Percentiles rank a stretch among this genome's conserved stretches.
phyloP scores from a whole-genome alignment of 164 flowering plant genomes.

The Magnolia changhungtana region DNA sequence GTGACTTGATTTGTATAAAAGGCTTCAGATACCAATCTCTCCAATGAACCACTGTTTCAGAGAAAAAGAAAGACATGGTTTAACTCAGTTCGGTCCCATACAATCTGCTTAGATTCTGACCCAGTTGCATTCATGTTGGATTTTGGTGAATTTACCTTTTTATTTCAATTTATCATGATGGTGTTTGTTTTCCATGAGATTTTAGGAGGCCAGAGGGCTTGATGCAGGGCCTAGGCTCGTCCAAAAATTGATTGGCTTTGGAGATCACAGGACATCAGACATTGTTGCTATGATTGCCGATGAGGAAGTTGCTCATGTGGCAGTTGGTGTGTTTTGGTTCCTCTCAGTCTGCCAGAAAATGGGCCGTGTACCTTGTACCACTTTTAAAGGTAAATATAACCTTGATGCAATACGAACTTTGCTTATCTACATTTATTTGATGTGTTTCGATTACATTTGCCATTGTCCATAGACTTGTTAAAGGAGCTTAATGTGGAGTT shows the following conservation, averaged over 20 bases:
- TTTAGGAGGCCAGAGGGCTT: constrained; percentile 96
- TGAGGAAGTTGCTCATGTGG: constrained; percentile 97
- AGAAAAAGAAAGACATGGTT: background rate
- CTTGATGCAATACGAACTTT: background rate
- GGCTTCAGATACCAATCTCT: background rate
- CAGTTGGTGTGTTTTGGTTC: constrained; percentile 92
- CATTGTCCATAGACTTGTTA: constrained; percentile 49
- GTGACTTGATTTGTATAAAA: background rate
- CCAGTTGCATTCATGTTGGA: background rate
- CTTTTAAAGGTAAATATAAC: constrained; percentile 60
- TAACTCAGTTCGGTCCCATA: background rate
- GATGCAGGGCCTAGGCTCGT: constrained; percentile 97
- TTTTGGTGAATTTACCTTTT: background rate
- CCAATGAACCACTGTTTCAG: background rate
- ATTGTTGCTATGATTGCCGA: constrained; percentile 84
- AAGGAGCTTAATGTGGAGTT: constrained; percentile 72
- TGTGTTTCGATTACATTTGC: background rate
- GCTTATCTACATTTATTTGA: background rate
- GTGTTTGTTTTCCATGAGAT: background rate
- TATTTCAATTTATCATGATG: background rate
- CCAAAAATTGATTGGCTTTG: constrained; percentile 79
- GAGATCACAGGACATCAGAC: constrained; percentile 69
- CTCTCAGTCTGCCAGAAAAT: constrained; percentile 66
- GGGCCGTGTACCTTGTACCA: constrained; percentile 60
- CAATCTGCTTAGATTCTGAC: background rate